Conservation (phyloP, 768 basidiomycete genomes). For the Collybia mongolica region DNA sequence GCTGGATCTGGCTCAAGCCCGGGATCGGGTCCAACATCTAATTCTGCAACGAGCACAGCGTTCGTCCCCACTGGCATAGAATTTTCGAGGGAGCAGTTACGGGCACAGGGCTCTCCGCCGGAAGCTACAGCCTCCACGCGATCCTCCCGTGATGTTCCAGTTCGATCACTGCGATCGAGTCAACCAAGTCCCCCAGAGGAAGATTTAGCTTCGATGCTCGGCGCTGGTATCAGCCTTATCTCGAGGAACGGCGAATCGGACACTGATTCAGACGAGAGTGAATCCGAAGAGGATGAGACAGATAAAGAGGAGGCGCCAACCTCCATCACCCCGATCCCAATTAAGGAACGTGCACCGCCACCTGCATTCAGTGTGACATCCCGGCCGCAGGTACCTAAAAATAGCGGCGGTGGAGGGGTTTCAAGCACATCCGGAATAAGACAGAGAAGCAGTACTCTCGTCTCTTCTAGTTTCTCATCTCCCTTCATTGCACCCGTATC, state of each 20-base stretch:
- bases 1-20: constrained; percentile 2
- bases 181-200: constrained; percentile 34
- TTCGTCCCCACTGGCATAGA: no score
- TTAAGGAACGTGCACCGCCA: constrained; percentile 53
- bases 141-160: background rate
- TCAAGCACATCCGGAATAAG: constrained; percentile 15
- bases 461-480: constrained; percentile 26
- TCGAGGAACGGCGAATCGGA: constrained; percentile 31
- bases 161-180: background rate
- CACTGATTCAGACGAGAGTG: constrained; percentile 24
- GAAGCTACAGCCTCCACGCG: background rate
- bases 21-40: constrained; percentile 1
- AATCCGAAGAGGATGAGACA: constrained; percentile 15
- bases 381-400: constrained; percentile 41
- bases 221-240: constrained; percentile 41
- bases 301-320: constrained; percentile 20
- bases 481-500: constrained; percentile 1
- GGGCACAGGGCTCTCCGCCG: background rate
- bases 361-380: constrained; percentile 65
- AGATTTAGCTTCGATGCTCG: constrained; percentile 40
- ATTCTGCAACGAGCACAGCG: background rate
- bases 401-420: background rate
- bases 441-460: constrained; percentile 41
- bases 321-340: constrained; percentile 53
- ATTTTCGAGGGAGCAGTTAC: background rate